Percentiles rank a stretch among this genome's conserved stretches.
Evolutionary conservation across 169 alveolate genomes (phyloP).

Genomic region (Pseudocohnilembus persalinus): DNA sequence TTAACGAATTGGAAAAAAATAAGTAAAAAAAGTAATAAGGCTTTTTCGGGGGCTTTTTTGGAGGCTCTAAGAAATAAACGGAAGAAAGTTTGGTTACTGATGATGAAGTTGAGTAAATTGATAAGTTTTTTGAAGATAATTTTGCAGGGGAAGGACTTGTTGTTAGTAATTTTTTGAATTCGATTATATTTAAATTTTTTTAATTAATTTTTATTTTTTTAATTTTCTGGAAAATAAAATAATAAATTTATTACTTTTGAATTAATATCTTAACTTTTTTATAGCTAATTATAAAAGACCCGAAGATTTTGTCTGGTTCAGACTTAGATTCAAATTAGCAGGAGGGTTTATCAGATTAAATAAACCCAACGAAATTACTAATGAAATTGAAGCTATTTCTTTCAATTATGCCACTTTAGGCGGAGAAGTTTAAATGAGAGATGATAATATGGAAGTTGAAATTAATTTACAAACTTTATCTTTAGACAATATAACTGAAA

Average conservation of each 20-base stretch:
- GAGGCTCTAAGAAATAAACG: not conserved
- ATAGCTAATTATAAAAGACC: not conserved
- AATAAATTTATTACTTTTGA: too few relatives aligned
- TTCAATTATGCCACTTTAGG: not conserved
- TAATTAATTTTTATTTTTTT: too few relatives aligned
- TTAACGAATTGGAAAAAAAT: constrained; percentile 15
- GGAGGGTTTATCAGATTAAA: not conserved
- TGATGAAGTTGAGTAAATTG: constrained; percentile 6
- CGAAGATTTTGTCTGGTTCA: not conserved
- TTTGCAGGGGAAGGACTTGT: constrained; percentile 4
- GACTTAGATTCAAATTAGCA: constrained; percentile 7
- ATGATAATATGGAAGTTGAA: constrained; percentile 5
- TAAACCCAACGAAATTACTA: not conserved
- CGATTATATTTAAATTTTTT: too few relatives aligned
- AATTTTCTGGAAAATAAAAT: too few relatives aligned
- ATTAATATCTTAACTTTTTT: too few relatives aligned
- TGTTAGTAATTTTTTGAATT: too few relatives aligned
- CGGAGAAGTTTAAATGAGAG: constrained; percentile 16
- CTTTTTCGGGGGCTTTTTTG: constrained; percentile 18
- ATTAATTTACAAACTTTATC: constrained; percentile 7
- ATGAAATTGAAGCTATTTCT: constrained; percentile 5
- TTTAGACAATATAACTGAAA: constrained; percentile 15
- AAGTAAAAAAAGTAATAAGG: constrained; percentile 17
- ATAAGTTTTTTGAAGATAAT: constrained; percentile 16
- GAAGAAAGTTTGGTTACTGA: not conserved